Evolutionary conservation across 2,329 filamentous ascomycete genomes (phyloP).

Genomic region (Aspergillus tanneri): DNA sequence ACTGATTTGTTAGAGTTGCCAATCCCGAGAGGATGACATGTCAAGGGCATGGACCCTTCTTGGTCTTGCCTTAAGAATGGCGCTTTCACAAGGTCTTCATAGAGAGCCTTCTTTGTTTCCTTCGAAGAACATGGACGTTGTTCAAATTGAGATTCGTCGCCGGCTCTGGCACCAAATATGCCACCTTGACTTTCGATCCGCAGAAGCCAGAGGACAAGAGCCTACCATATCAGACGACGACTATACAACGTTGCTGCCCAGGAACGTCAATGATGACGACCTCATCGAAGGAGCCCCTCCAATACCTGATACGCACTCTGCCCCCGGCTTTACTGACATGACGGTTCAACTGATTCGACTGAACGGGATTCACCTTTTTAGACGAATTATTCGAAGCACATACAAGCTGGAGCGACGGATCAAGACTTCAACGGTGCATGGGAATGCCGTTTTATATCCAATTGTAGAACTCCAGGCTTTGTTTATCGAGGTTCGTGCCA

Average conservation of each 20-base stretch:
- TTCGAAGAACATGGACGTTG: slow-evolving; percentile 12
- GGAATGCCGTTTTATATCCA: slow-evolving; percentile 2
- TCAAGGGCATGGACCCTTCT: slow-evolving; percentile 11
- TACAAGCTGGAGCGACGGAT: slow-evolving; percentile 9
- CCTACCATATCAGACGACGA: slow-evolving; percentile 15
- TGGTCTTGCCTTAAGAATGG: slow-evolving; percentile 14
- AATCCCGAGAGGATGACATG: slow-evolving; percentile 16
- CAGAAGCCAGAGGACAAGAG: slow-evolving; percentile 12
- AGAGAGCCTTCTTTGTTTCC: slow-evolving; percentile 14
- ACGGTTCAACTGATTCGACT: slow-evolving; percentile 13
- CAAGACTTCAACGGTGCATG: neutral
- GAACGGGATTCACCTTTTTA: slow-evolving; percentile 12
- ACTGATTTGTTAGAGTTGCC: slow-evolving; percentile 6
- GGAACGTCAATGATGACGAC: slow-evolving; percentile 13
- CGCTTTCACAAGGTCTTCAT: slow-evolving; percentile 15
- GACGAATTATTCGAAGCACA: slow-evolving; percentile 10
- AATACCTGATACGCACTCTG: neutral
- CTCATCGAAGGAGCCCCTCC: slow-evolving; percentile 7
- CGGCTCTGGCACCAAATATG: slow-evolving; percentile 16
- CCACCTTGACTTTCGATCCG: slow-evolving; percentile 13
- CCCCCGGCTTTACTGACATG: slow-evolving; percentile 14
- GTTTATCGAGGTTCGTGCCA: slow-evolving; percentile 7
- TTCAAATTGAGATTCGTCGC: slow-evolving; percentile 13
- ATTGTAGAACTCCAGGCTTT: slow-evolving; percentile 9
- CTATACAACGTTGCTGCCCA: slow-evolving; percentile 12